A percentile compares a stretch with the other conserved stretches of the same genome.
Conservation (phyloP, 176 grass and related monocot genomes). For the Phragmites australis region DNA sequence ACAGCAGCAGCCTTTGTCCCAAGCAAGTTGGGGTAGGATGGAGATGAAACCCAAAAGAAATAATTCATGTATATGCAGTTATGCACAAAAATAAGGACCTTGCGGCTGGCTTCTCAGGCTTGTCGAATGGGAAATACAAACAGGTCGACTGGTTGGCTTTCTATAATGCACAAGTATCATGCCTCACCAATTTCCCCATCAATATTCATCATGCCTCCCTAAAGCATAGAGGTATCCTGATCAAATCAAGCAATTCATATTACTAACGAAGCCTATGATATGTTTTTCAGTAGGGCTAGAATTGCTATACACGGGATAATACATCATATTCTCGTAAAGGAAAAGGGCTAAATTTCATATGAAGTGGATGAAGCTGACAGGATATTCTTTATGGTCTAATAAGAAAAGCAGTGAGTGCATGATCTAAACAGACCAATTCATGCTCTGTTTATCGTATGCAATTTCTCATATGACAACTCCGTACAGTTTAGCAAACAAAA, state of each 20-base stretch:
- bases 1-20: too few species aligned
- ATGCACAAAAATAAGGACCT: not conserved
- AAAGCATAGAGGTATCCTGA: not conserved
- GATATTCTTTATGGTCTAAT: not conserved
- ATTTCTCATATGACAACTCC: not conserved
- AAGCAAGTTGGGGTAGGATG: too few species aligned
- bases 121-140: not conserved
- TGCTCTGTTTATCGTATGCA: not conserved
- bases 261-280: not conserved
- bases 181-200: not conserved
- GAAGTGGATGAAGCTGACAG: not conserved
- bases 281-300: not conserved
- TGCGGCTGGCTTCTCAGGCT: not conserved
- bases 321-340: not conserved
- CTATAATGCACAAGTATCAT: not conserved
- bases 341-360: not conserved
- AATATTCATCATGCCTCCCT: not conserved
- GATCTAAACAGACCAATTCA: too few species aligned
- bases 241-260: not conserved
- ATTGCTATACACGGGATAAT: not conserved
- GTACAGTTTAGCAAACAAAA: not conserved
- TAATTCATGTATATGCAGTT: not conserved
- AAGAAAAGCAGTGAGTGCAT: not conserved
- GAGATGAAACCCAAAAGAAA: too few species aligned
- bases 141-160: not conserved